Base-by-base conservation (phyloP, 2,329 filamentous ascomycete genomes). In the Cordyceps tenuipes region DNA sequence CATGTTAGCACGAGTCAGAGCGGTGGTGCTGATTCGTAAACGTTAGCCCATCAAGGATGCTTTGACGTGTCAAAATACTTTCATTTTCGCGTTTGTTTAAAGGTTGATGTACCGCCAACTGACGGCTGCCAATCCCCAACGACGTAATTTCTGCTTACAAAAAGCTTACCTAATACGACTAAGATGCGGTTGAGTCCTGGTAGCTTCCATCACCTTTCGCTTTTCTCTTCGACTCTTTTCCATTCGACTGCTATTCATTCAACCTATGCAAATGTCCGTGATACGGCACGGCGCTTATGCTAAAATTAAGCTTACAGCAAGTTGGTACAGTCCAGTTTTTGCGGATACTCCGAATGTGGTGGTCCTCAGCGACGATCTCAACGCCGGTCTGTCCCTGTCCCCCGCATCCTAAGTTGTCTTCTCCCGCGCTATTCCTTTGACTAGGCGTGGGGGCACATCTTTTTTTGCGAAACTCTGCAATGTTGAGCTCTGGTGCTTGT, bases 231-330 rank as follows among this genome's bases (percentile, higher is more conserved):
- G 12, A 36, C 34, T 36, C 5, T 23, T 29, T 29, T 36, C 12
- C 34, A 10, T 36, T 36, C 34, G 34, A 36, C 8, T 13, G 29
- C 23, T 23, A 23, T 23, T 29, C 5, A 29, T 29, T 6, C 29
- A 29, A 29, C 29, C 29, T 1, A 29, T 23, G 29, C 29, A 29
- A 7, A 29, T 29, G 3, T 8, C 5, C 29, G 7, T 3, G 29
- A 29, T 29, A 3, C 34, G 2, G 34, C 34, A 13, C 34, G 13
- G 34, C 12, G 10, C 12, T 13, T 36, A 36, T 8, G 34, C 34
- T 36, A 36, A 36, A 36, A 36, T 58, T 58, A 58, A 58, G 56
- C 56, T 58, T 58, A 58, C 56, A 58, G 46, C 36, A 58, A 58
- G 36, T 47, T 50, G 36, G 17, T 6, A 52, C n/a, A 23, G 17